Evolutionary conservation across 768 basidiomycete genomes (phyloP), one percentile per base, ranked within the genome.

Genomic region (Lentinula aciculospora): DNA sequence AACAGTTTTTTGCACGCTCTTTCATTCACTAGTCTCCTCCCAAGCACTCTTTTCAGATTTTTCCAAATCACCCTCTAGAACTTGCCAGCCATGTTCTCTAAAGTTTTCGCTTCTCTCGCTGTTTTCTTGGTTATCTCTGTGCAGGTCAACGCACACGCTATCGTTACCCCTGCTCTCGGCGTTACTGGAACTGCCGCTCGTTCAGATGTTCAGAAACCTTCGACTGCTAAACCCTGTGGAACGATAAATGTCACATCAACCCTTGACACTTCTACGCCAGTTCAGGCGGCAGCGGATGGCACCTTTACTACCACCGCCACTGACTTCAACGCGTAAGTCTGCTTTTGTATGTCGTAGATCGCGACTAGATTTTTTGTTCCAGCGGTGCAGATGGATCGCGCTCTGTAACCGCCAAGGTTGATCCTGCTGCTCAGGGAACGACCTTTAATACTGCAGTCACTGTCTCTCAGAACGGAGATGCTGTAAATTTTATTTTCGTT

Each of bases 321-420:
- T 19, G 69, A 75, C 65, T 75, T 74, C 61, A 74, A 74, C 60
- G 66, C 57, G 74, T 75, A 62, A 56, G 70, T 61, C 15, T 40
- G 34, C 37, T 10, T 13, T 6, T 53, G 4, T 25, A 8, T 46
- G 27, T 17, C 28, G 25, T 49, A n/a, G 21, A 9, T 17, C 8
- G 7, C 32, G 15, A 28, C 17, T 31, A 45, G 4, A 39, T 21
- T 3, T 9, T n/a, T 25, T 44, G 37, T 6, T 48, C 32, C 39
- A 62, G 64, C 19, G 62, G 62, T 15, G 60, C 56, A 27, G 64
- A 65, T 42, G 64, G 64, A 3, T 65, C 64, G n/a, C 59, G 58
- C 28, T 58, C 56, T 25, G 60, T 65, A 6, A 5, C 64, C 6
- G 62, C 61, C 5, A 25, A 9, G 10, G 59, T 65, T 27, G 64